Conservation (phyloP, 805 yeast species). For the Candida boleticola region DNA sequence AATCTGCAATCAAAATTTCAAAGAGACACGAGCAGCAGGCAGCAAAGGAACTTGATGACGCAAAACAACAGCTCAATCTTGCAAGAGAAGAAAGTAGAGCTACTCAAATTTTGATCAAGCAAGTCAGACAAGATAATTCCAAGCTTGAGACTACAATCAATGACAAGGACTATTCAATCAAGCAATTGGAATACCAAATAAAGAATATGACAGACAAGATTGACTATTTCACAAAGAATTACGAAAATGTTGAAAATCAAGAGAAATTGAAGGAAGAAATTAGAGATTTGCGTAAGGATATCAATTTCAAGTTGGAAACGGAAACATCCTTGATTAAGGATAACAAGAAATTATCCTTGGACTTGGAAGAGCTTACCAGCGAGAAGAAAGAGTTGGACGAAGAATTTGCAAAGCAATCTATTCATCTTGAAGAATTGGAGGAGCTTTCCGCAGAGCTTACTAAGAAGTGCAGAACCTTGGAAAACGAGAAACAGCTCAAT, state of each 20-base stretch:
- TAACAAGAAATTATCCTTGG: slow-evolving; percentile 58
- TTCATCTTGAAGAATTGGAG: slow-evolving; percentile 41
- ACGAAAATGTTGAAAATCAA: slow-evolving; percentile 38
- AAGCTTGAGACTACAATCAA: slow-evolving; percentile 55
- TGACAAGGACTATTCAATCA: slow-evolving; percentile 54
- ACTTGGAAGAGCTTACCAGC: slow-evolving; percentile 46
- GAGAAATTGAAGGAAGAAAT: slow-evolving; percentile 52
- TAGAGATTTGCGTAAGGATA: slow-evolving; percentile 49
- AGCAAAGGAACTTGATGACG: slow-evolving; percentile 47
- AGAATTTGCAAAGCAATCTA: slow-evolving; percentile 35
- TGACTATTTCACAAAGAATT: slow-evolving; percentile 47
- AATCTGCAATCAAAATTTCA: slow-evolving; percentile 63
- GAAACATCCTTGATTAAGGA: slow-evolving; percentile 69
- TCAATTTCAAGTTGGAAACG: slow-evolving; percentile 53
- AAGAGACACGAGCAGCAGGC: slow-evolving; percentile 59
- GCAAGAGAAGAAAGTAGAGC: slow-evolving; percentile 51
- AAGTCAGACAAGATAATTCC: slow-evolving; percentile 48
- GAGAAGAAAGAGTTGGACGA: slow-evolving; percentile 25
- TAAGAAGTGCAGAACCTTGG: slow-evolving; percentile 27
- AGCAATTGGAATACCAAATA: slow-evolving; percentile 47
- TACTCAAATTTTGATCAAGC: slow-evolving; percentile 52
- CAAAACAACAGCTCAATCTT: slow-evolving; percentile 40
- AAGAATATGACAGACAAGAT: slow-evolving; percentile 56
- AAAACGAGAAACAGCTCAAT: slow-evolving; percentile 31
- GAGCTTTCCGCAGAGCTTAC: slow-evolving; percentile 22